Base-by-base conservation (phyloP, 75 land plant genomes). In the Larix kaempferi region DNA sequence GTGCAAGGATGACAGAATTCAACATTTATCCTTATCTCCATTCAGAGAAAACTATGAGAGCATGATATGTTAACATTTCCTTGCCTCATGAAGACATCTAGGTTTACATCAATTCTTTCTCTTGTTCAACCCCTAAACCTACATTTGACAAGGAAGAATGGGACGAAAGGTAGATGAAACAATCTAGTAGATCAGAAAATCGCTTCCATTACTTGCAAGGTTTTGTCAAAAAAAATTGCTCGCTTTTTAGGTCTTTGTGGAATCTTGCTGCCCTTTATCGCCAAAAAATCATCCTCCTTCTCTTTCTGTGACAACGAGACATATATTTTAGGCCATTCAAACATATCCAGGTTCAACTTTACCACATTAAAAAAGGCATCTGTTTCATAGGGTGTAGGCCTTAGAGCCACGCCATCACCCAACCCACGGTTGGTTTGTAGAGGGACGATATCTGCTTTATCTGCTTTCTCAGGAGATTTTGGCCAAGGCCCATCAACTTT, bases 191-290 rank as follows among this genome's bases (percentile, higher is more conserved):
- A 59, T 5, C 33, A 59, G n/a, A 59, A n/a, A 16, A 33, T 15
- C 37, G 22, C 16, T 76, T 19, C 54, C 33, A 19, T 67, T 82
- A 88, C 89, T 74, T 85, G 87, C 14, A 88, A 82, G 12, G 76
- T 57, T 29, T 82, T 84, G 56, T 88, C 89, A 6, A 88, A 73
- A 72, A 72, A 76, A 64, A 84, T 88, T 64, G 85, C 80, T 29
- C 89, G 78, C 58, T 81, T 84, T 79, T 88, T 88, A 25, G 89
- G 89, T 8, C 89, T 61, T 73, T 88, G 89, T 10, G 89, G 89
- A 26, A 88, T 87, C 73, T 88, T 88, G 33, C 79, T 78, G n/a
- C 89, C 89, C 82, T 88, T 88, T 72, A 88, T 82, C 29, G 79
- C 84, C 27, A 84, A 74, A 73, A 88, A 88, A 57, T 88, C 89